Conservation (phyloP, 2,329 filamentous ascomycete genomes). For the Cadophora luteo-olivacea region DNA sequence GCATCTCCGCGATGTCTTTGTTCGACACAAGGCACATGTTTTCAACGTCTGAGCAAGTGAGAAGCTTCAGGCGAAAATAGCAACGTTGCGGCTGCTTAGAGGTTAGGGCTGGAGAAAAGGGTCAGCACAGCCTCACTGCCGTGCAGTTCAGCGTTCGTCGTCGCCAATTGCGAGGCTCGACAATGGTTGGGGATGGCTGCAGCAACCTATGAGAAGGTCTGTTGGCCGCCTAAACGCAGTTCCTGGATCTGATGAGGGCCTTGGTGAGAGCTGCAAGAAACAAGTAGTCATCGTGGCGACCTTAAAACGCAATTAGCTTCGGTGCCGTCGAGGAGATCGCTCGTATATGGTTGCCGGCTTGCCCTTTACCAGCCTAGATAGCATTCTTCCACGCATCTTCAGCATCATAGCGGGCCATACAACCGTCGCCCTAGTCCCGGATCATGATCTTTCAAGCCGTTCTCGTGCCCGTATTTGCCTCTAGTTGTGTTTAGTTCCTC, state of each 20-base stretch:
- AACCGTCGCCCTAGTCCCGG: slow-evolving; percentile 6
- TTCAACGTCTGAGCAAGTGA: not conserved
- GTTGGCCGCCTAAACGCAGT: slow-evolving; percentile 3
- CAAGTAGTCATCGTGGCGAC: slow-evolving; percentile 8
- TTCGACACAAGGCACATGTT: slow-evolving; percentile 6
- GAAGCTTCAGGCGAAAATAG: slow-evolving; percentile 17
- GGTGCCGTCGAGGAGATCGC: slow-evolving; percentile 6
- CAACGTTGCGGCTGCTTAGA: slow-evolving; percentile 21
- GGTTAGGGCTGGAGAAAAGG: not conserved
- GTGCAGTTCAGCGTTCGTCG: slow-evolving; percentile 12
- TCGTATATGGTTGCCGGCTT: slow-evolving; percentile 4
- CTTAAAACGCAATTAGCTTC: not conserved
- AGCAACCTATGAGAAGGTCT: slow-evolving; percentile 14
- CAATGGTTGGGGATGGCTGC: not conserved
- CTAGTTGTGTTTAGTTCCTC: not conserved
- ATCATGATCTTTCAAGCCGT: slow-evolving; percentile 2
- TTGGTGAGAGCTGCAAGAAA: not conserved
- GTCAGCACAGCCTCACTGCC: slow-evolving; percentile 23
- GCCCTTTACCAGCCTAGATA: not conserved
- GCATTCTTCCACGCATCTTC: not conserved
- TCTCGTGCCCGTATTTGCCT: slow-evolving; percentile 3
- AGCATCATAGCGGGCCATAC: slow-evolving; percentile 6
- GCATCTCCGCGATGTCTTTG: slow-evolving; percentile 10
- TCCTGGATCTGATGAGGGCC: not conserved
- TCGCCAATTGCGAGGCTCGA: slow-evolving; percentile 20